Base-by-base conservation (phyloP, 164 flowering plant genomes). In the Kingdonia uniflora region DNA sequence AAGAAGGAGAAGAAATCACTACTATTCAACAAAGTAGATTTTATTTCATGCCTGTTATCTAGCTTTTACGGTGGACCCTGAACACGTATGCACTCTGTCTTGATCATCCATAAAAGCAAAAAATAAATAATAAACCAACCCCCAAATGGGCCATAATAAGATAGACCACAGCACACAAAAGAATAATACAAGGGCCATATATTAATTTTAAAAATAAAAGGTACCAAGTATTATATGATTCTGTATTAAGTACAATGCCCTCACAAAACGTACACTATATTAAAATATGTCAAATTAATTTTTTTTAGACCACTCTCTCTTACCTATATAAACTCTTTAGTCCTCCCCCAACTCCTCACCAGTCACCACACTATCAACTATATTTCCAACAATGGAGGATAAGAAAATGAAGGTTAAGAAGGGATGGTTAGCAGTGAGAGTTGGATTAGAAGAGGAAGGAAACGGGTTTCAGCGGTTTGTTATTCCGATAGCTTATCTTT, bases 401-500 rank as follows among this genome's bases (percentile, higher is more conserved):
- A 65, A 71, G 73, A 65, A 62, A 60, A 56, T 59, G 70, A 68
- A 73, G 65, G 68, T 71, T 59, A 75, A 73, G 68, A 75, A 75
- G 59, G 80, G 82, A 11, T 75, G 71, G 62, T 24, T 75, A 19
- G 76, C 78, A 1, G 76, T 73, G 22, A 51, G 51, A 33, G 82
- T 75, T 0, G 78, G 82, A 17, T 58, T 71, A 45, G 78, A 68
- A 24, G 67, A 67, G 0, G 79, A 69, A 11, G 80, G 63, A n/a
- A 73, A 64, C 4, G 71, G 72, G 1, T 54, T 64, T 24, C 76
- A 70, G 22, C 47, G 79, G n/a, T 76, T 80, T 44, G 74, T 67
- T 3, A 78, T 82, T 8, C 89, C 85, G 11, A 82, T 82, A 22
- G 69, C 79, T 0, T 78, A 76, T 54, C 67, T 82, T 11, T 70